A percentile compares a stretch with the other conserved stretches of the same genome.
Evolutionary conservation across 306 rosid genomes (phyloP).

Genomic region (Lathyrus tuberosus): DNA sequence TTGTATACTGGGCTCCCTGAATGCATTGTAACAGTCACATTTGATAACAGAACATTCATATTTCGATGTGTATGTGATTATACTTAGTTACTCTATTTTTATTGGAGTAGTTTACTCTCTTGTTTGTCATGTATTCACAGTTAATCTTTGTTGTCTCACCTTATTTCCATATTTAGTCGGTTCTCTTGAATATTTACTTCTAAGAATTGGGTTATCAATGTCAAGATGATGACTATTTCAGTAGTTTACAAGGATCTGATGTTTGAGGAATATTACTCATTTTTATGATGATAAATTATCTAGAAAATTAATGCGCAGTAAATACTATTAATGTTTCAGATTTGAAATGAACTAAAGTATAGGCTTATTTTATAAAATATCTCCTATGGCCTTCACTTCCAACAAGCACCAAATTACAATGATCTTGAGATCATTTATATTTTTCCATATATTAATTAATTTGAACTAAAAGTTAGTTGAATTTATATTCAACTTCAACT

Average conservation of each 20-base stretch:
- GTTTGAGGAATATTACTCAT: neutral
- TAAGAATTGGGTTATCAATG: slow-evolving; percentile 19
- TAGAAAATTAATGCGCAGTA: too few relatives aligned
- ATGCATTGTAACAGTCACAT: slow-evolving; percentile 8
- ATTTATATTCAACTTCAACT: slow-evolving; percentile 8
- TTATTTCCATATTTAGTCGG: slow-evolving; percentile 27
- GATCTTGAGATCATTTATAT: neutral
- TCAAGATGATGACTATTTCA: slow-evolving; percentile 6
- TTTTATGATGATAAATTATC: neutral
- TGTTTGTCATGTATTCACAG: slow-evolving; percentile 11
- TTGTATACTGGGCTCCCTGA: neutral
- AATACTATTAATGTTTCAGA: neutral
- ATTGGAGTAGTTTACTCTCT: slow-evolving; percentile 3
- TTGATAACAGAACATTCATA: too few relatives aligned
- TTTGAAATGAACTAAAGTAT: slow-evolving; percentile 16
- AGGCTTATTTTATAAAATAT: too few relatives aligned
- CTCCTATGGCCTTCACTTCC: neutral
- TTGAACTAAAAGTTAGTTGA: neutral
- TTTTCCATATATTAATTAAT: neutral
- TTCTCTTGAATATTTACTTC: slow-evolving; percentile 5
- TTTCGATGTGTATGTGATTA: too few relatives aligned
- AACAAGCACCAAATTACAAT: slow-evolving; percentile 1
- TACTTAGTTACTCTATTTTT: slow-evolving; percentile 7
- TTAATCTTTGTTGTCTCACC: neutral
- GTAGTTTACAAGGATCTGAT: neutral